A percentile compares a stretch with the other conserved stretches of the same genome.
Evolutionary conservation across 768 basidiomycete species (phyloP).

Genomic region (Tylopilus balloui): DNA sequence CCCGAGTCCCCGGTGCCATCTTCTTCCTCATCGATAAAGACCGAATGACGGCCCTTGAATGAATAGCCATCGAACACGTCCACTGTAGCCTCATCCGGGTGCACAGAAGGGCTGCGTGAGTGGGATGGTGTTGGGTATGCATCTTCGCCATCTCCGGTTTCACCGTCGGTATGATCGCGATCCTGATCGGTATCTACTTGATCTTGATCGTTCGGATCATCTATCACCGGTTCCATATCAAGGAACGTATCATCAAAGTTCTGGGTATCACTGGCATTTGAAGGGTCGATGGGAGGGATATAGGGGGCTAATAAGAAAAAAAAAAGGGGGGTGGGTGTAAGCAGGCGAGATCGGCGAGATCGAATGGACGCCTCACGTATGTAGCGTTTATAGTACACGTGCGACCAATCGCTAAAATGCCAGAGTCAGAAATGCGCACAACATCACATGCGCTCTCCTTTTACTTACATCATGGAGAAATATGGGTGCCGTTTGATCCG

Average conservation of each 20-base stretch:
- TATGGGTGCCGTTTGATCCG: slow-evolving; percentile 93
- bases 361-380: slow-evolving; percentile 57
- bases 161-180: slow-evolving; percentile 61
- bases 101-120: slow-evolving; percentile 71
- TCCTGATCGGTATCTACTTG: slow-evolving; percentile 68
- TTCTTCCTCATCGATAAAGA: slow-evolving; percentile 66
- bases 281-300: slow-evolving; percentile 87
- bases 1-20: slow-evolving; percentile 33
- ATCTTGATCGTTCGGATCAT: slow-evolving; percentile 62
- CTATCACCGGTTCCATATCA: slow-evolving; percentile 90
- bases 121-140: slow-evolving; percentile 76
- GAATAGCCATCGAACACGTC: slow-evolving; percentile 95
- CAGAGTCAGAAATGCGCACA: slow-evolving; percentile 6
- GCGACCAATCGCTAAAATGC: slow-evolving; percentile 76
- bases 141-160: slow-evolving; percentile 70
- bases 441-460: slow-evolving; percentile 1
- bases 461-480: slow-evolving; percentile 85
- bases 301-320: slow-evolving; percentile 62
- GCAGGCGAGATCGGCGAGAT: slow-evolving; percentile 3
- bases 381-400: slow-evolving; percentile 92
- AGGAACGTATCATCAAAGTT: slow-evolving; percentile 98
- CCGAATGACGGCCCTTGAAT: slow-evolving; percentile 82
- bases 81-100: slow-evolving; percentile 41
- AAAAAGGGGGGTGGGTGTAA: slow-evolving; percentile 14
- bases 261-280: slow-evolving; percentile 91